Evolutionary conservation across 2,329 filamentous ascomycete species (phyloP).

Genomic region (Trichoderma guizhouense): DNA sequence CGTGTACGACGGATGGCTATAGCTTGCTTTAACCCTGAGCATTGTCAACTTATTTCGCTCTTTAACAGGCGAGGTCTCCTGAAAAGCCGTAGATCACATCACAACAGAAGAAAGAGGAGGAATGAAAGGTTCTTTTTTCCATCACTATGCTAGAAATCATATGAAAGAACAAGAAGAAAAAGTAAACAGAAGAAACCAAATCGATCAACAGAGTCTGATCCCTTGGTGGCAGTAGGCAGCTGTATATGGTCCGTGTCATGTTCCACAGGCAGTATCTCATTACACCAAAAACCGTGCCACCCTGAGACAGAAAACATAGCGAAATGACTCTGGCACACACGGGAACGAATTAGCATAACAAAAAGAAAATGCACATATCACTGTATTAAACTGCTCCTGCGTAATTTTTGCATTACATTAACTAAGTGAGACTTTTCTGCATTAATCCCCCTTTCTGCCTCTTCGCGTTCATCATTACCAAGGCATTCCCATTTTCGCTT

Average conservation of each 20-base stretch:
- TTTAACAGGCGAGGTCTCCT: neutral
- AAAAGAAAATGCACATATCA: neutral
- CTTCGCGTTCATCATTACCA: neutral
- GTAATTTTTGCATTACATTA: neutral
- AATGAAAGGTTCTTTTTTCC: neutral
- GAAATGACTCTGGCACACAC: neutral
- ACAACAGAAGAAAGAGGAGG: neutral
- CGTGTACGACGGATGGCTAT: constrained; percentile 46
- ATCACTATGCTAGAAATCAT: neutral
- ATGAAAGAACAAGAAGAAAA: neutral
- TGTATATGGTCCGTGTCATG: neutral
- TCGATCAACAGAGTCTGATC: neutral
- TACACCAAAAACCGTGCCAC: neutral
- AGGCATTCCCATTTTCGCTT: neutral
- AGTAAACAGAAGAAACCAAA: neutral
- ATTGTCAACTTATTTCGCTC: neutral
- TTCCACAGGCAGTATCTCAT: neutral
- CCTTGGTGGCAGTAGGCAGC: neutral
- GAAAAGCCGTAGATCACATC: neutral
- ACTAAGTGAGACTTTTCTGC: neutral
- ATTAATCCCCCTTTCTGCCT: neutral
- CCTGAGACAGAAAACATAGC: neutral
- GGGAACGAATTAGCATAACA: neutral
- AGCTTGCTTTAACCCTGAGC: neutral
- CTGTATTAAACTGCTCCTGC: neutral